A percentile compares a stretch with the other conserved stretches of the same genome.
These are phyloP conservation scores for Neurospora africana DNA, from an alignment of 495 filamentous ascomycete species.

Conservation along the genomic window DNA sequence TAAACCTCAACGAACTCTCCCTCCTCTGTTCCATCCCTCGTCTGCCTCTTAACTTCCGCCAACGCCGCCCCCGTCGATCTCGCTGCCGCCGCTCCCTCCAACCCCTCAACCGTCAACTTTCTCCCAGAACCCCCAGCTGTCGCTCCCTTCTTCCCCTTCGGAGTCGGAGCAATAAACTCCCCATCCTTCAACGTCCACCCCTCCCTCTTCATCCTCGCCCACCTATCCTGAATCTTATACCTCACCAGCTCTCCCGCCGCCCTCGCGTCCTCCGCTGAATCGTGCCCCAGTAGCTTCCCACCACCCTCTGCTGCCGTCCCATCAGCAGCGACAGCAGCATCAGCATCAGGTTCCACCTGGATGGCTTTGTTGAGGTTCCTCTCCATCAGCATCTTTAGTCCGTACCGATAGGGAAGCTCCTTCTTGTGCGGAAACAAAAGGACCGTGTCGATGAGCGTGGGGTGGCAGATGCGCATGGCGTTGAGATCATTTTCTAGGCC, in stretches of 20 bases:
- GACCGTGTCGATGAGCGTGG: conserved; percentile 74
- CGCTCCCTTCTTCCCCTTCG: no score
- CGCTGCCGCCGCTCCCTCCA: not conserved
- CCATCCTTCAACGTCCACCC: conserved; percentile 52
- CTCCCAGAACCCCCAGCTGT: no score
- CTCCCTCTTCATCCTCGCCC: conserved; percentile 48
- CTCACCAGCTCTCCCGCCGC: conserved; percentile 80
- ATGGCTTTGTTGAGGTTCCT: conserved; percentile 60
- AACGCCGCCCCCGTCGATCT: not conserved
- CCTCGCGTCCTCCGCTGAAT: conserved; percentile 78
- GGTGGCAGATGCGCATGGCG: conserved; percentile 70
- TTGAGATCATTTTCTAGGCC: conserved; percentile 94
- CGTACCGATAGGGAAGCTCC: conserved; percentile 65
- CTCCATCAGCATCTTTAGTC: conserved; percentile 58
- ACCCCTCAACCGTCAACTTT: not conserved
- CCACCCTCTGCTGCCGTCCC: not conserved
- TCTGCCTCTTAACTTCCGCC: not conserved
- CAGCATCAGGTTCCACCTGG: conserved; percentile 54
- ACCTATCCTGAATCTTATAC: conserved; percentile 51
- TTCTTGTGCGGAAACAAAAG: conserved; percentile 68
- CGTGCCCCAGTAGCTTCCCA: conserved; percentile 50
- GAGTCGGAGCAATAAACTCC: no score
- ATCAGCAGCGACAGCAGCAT: conserved; percentile 16
- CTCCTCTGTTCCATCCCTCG: not conserved
- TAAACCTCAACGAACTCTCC: not conserved